Percentiles rank a stretch among this genome's conserved stretches.
phyloP scores from a whole-genome alignment of 495 filamentous ascomycete species.

The Lentithecium fluviatile region DNA sequence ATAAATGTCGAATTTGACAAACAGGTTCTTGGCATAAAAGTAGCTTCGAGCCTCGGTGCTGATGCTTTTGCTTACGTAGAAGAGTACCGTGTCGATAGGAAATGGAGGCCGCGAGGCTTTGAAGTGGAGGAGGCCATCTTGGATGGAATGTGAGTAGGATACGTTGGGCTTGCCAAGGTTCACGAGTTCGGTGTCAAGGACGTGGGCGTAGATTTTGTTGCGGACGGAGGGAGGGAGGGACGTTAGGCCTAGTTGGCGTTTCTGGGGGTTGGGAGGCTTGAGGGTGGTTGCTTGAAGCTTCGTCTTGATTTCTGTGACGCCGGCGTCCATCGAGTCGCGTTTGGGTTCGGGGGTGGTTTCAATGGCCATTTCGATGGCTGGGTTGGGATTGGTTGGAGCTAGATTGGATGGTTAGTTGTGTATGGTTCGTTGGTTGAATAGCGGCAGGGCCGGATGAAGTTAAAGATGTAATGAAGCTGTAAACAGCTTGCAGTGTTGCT shows the following conservation, averaged over 20 bases:
- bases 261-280: background rate
- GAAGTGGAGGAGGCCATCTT: slow-evolving; percentile 14
- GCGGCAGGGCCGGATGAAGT: too few relatives aligned
- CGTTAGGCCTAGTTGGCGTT: background rate
- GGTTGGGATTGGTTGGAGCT: background rate
- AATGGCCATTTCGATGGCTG: background rate
- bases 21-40: slow-evolving; percentile 24
- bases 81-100: slow-evolving; percentile 26
- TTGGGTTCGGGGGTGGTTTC: background rate
- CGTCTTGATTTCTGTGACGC: background rate
- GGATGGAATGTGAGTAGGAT: slow-evolving; percentile 18
- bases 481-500: too few relatives aligned
- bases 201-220: slow-evolving; percentile 20
- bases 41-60: background rate
- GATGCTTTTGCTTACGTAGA: slow-evolving; percentile 12
- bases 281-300: slow-evolving; percentile 19
- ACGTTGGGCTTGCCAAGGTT: slow-evolving; percentile 16
- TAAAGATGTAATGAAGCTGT: too few relatives aligned
- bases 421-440: too few relatives aligned
- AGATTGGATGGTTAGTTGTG: background rate
- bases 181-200: slow-evolving; percentile 26
- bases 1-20: slow-evolving; percentile 10
- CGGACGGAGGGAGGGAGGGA: slow-evolving; percentile 19
- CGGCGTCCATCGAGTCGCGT: slow-evolving; percentile 24
- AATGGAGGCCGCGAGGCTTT: slow-evolving; percentile 17